Conservation (phyloP, 2,329 filamentous ascomycete species). For the Parastagonospora nodorum region DNA sequence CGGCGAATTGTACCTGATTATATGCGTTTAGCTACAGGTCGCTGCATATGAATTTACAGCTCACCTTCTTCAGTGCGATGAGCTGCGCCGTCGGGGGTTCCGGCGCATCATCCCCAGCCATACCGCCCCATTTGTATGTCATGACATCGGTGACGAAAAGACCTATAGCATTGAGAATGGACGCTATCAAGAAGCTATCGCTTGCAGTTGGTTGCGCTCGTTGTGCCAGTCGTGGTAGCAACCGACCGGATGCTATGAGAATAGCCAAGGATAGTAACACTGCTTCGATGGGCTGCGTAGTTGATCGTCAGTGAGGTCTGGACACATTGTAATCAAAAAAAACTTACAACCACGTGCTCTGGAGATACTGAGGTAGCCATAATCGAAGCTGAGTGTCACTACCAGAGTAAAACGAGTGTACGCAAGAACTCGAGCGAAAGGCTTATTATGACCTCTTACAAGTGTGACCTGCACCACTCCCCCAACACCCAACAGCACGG, state of each 20-base stretch:
- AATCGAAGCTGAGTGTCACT: neutral
- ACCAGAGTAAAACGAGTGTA: no score
- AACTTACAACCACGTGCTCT: slow-evolving; percentile 16
- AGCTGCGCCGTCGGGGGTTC: slow-evolving; percentile 9
- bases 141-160: slow-evolving; percentile 24
- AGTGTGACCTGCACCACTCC: no score
- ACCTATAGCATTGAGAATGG: slow-evolving; percentile 18
- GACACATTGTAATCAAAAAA: neutral
- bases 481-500: no score
- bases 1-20: slow-evolving; percentile 21
- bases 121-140: slow-evolving; percentile 25
- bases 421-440: no score
- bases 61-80: slow-evolving; percentile 23
- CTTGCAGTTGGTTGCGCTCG: slow-evolving; percentile 18
- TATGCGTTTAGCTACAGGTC: no score
- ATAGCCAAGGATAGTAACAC: slow-evolving; percentile 12
- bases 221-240: slow-evolving; percentile 20
- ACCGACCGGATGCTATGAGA: slow-evolving; percentile 20
- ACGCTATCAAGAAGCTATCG: slow-evolving; percentile 22
- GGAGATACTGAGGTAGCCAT: slow-evolving; percentile 13
- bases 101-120: slow-evolving; percentile 12
- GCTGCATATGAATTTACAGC: neutral
- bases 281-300: slow-evolving; percentile 16
- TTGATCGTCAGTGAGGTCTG: slow-evolving; percentile 3
- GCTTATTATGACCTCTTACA: no score